phyloP scores from a whole-genome alignment of 352 stramenopile genomes.

The Pythium myriotylum region DNA sequence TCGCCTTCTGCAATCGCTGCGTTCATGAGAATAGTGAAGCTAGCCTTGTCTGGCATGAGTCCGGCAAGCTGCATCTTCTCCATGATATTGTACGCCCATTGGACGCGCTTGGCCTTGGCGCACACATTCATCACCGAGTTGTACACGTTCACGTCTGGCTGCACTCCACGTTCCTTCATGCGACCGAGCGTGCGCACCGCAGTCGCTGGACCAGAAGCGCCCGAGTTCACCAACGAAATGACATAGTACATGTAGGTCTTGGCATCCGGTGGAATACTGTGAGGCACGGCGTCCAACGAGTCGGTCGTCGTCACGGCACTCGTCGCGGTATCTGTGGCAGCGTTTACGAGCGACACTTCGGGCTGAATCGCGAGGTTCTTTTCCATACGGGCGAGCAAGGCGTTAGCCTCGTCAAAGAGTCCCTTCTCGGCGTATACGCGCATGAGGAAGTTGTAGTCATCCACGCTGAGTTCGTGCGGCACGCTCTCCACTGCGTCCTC shows the following conservation, averaged over 20 bases:
- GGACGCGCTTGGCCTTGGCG: slow-evolving; percentile 55
- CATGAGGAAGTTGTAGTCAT: slow-evolving; percentile 81
- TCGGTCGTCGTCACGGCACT: slow-evolving; percentile 12
- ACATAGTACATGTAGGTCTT: slow-evolving; percentile 84
- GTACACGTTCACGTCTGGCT: slow-evolving; percentile 59
- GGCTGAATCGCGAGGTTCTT: slow-evolving; percentile 43
- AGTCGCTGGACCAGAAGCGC: slow-evolving; percentile 43
- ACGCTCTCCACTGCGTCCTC: slow-evolving; percentile 13
- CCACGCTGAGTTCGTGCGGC: slow-evolving; percentile 46
- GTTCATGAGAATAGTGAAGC: slow-evolving; percentile 84
- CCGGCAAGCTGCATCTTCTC: slow-evolving; percentile 85
- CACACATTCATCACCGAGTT: slow-evolving; percentile 88
- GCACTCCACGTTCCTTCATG: slow-evolving; percentile 78
- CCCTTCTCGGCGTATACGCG: slow-evolving; percentile 75
- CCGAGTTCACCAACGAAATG: slow-evolving; percentile 49
- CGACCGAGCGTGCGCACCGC: slow-evolving; percentile 74
- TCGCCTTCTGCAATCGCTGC: slow-evolving; percentile 71
- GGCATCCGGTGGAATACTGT: slow-evolving; percentile 48
- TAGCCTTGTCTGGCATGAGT: slow-evolving; percentile 59
- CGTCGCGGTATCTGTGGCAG: background rate
- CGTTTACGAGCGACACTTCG: slow-evolving; percentile 22
- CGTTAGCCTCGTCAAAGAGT: slow-evolving; percentile 58
- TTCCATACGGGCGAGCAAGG: slow-evolving; percentile 75
- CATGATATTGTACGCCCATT: slow-evolving; percentile 86
- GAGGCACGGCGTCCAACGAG: slow-evolving; percentile 50